These are phyloP conservation scores for Penicillium sp. DNA, from an alignment of 2,329 filamentous ascomycete species.

Conservation along the genomic window DNA sequence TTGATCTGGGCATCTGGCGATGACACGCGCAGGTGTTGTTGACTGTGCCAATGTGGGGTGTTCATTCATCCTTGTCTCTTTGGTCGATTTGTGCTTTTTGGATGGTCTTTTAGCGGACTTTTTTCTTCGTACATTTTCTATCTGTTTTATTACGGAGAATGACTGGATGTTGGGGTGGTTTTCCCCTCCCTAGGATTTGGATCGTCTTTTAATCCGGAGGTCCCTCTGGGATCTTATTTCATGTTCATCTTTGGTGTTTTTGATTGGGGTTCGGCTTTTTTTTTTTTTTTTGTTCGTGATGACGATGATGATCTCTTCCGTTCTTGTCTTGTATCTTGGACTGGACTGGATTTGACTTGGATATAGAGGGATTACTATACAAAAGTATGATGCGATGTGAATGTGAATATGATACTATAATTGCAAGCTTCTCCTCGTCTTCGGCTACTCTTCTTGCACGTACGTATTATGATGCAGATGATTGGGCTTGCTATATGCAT, in stretches of 20 bases:
- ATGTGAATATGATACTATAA: constrained; percentile 4
- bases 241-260: not conserved
- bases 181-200: not conserved
- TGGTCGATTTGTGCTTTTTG: not conserved
- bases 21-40: not conserved
- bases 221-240: not conserved
- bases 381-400: constrained; percentile 5
- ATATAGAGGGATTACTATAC: constrained; percentile 4
- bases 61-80: constrained; percentile 3
- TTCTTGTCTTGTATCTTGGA: not conserved
- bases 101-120: constrained; percentile 7
- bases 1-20: not conserved
- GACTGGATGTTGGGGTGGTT: not conserved
- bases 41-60: not conserved
- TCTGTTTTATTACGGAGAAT: constrained; percentile 13
- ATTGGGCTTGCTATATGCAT: too few relatives aligned
- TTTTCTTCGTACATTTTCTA: constrained; percentile 3
- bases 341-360: constrained; percentile 1
- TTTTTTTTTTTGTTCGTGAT: not conserved
- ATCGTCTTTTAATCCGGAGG: not conserved
- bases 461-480: too few relatives aligned
- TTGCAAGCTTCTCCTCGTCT: not conserved
- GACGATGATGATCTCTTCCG: constrained; percentile 2
- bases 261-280: not conserved
- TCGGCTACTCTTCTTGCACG: too few relatives aligned